Evolutionary conservation across 768 basidiomycete species (phyloP), one percentile per base, ranked within the genome.

Genomic region (Collybiopsis confluens): DNA sequence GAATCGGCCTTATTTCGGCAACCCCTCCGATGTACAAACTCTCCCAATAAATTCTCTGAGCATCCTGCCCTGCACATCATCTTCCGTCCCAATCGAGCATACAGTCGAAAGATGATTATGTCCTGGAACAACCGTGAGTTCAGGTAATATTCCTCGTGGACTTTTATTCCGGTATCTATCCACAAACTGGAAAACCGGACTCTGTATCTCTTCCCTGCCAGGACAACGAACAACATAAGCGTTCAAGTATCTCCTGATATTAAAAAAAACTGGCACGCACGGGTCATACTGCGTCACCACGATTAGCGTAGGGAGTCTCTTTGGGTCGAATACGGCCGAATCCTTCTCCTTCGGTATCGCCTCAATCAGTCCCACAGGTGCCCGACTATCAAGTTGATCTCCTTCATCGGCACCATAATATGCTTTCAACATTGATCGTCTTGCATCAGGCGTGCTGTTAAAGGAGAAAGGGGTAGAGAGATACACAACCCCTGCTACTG

Each of bases 61-160:
- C 15, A 48, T 13, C 21, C 47, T 48, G 4, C 47, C 47, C 23
- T 21, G 47, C 18, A 37, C 47, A 21, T 48, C 47, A 21, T 48
- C 47, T 16, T 48, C 47, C 16, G 30, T 48, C 6, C 47, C 47
- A n/a, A 48, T 48, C 20, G 47, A 35, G 23, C 30, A 21, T 13
- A 48, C 47, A 37, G 35, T 16, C 20, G 47, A 48, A n/a, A 48
- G 30, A 16, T 48, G 47, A 15, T 48, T 48, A 13, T 48, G 47
- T 4, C 35, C 47, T 1, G 47, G 30, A 10, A 48, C 21, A 37
- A 48, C 16, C 35, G 33, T 20, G 8, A 48, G 23, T 37, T 48
- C 47, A 20, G 47, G 47, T 37, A 48, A 23, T 0, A 48, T 23
- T 36, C 47, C 47, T 36, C 33, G 47, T 13, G 47, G 47, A 26